Conservation (phyloP, 352 stramenopile genomes). For the Plasmopara muralis region DNA sequence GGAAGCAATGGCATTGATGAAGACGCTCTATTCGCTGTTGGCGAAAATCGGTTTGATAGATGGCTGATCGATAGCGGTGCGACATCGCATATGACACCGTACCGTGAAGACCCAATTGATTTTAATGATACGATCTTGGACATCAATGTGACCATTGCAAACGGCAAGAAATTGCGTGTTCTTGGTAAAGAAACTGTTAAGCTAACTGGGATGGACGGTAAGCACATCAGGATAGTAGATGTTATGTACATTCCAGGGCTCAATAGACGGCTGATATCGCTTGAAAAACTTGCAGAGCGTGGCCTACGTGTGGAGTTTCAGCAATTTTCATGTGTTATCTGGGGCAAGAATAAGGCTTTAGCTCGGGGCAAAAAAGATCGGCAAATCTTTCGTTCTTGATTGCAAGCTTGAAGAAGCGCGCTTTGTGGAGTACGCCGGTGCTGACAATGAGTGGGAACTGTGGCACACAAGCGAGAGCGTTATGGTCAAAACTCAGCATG, state of each 20-base stretch:
- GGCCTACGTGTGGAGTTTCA: neutral
- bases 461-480: conserved; percentile 11
- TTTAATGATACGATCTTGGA: neutral
- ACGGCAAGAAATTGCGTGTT: conserved; percentile 1
- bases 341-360: conserved; percentile 1
- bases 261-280: conserved; percentile 1
- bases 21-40: neutral
- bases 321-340: conserved; percentile 5
- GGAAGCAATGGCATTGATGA: neutral
- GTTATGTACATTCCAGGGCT: conserved; percentile 16
- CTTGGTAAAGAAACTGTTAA: conserved; percentile 7
- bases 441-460: conserved; percentile 14
- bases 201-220: neutral
- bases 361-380: conserved; percentile 15
- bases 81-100: conserved; percentile 13
- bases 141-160: conserved; percentile 18
- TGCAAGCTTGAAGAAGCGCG: neutral
- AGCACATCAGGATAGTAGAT: conserved; percentile 5
- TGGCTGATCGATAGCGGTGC: neutral
- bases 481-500: conserved; percentile 1
- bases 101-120: conserved; percentile 1
- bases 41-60: neutral
- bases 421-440: conserved; percentile 4
- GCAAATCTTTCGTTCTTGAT: conserved; percentile 15
- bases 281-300: conserved; percentile 9